A percentile compares a stretch with the other conserved stretches of the same genome.
Conservation (phyloP, 139 green algal species). For the Yamagishiella unicocca region DNA sequence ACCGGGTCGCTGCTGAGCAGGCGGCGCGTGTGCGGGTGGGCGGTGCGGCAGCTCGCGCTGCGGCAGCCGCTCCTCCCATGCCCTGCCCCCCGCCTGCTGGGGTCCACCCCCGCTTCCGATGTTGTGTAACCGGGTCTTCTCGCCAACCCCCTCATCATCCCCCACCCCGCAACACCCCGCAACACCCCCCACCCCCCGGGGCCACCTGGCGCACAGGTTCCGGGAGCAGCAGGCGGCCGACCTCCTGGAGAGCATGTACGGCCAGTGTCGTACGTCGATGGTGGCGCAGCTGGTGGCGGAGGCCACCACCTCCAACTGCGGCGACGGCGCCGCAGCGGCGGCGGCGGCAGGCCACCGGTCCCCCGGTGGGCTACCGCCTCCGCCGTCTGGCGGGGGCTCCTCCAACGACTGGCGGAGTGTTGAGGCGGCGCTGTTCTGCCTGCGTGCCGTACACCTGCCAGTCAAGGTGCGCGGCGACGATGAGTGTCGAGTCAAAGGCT, state of each 20-base stretch:
- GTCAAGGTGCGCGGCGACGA: conserved; percentile 22
- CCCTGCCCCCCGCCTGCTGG: no score
- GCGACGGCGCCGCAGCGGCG: not conserved
- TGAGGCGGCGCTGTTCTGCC: conserved; percentile 72
- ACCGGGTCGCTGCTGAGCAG: no score
- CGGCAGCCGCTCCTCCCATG: no score
- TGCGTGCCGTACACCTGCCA: conserved; percentile 51
- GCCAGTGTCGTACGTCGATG: conserved; percentile 23
- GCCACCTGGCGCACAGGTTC: conserved; percentile 44
- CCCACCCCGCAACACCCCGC: not conserved
- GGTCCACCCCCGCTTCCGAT: no score
- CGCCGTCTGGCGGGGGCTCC: conserved; percentile 28
- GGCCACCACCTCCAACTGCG: no score
- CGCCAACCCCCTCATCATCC: not conserved
- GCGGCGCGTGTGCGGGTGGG: no score
- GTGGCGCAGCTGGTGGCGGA: conserved; percentile 16
- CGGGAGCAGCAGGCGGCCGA: conserved; percentile 53
- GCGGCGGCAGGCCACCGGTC: not conserved
- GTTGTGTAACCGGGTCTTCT: no score
- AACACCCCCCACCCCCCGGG: not conserved
- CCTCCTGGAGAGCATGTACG: conserved; percentile 47
- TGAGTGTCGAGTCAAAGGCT: not conserved
- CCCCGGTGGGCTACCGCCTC: not conserved
- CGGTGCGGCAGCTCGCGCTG: no score
- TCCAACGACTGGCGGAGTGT: conserved; percentile 65